Base-by-base conservation (phyloP, 2,329 filamentous ascomycete species). In the Stachybotrys elegans region DNA sequence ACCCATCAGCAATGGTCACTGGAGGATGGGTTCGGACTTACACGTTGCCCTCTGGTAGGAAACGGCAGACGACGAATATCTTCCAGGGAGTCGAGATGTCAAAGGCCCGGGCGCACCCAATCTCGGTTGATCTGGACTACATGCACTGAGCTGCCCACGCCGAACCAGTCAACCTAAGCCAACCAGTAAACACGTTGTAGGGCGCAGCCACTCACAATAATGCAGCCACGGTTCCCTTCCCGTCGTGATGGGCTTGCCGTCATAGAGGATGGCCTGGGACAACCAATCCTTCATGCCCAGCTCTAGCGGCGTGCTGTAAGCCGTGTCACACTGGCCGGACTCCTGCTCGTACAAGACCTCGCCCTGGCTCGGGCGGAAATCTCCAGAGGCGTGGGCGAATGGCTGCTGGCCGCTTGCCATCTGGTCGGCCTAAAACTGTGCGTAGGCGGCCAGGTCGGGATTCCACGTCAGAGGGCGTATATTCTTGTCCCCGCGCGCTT, bases 191-290 rank as follows among this genome's bases (percentile, higher is more conserved):
- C 11, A 25, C 11, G 17, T 6, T 14, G 14, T 27, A 41, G 32
- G 37, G 2, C 27, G 3, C 5, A 13, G 20, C 25, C 9, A 51
- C 58, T 48, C 57, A 66, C 63, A 61, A 61, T 61, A 66, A 32
- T 67, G 63, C 20, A 65, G 55, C 62, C 62, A 66, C 3, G 52
- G 53, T 45, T 65, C 63, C 13, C 58, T 52, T 6, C 62, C 62
- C 6, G 57, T 58, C 13, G 49, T 51, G 34, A 66, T 53, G 36
- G 61, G 56, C 45, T 58, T 53, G 14, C 57, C 56, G 21, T 53
- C 49, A 43, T 61, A 67, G 14, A 59, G 42, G 19, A 51, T 46
- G 22, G 47, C 61, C 40, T 66, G 51, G 7, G 50, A 51, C 2
- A 67, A 57, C 64, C 63, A 67, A 11, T 51, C 51, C 7, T 47